Conservation (phyloP, 257 asterid species). For the Catharanthus roseus region DNA sequence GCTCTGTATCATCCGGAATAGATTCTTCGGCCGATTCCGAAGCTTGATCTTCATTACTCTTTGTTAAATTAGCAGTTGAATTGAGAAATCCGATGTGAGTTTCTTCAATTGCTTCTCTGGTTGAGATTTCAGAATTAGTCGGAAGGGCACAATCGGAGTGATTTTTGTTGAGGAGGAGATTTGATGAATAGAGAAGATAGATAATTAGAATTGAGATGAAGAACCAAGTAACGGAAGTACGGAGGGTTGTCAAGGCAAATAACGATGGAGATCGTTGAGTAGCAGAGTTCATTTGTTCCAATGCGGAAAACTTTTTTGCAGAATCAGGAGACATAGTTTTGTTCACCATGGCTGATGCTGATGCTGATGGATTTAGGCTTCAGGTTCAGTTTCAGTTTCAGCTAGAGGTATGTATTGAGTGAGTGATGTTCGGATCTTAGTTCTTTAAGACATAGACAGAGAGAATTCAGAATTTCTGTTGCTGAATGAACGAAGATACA, state of each 20-base stretch:
- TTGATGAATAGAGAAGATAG: conserved; percentile 49
- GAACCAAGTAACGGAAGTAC: conserved; percentile 34
- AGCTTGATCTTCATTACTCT: background rate
- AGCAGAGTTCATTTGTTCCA: conserved; percentile 28
- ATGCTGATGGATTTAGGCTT: no score
- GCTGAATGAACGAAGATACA: conserved; percentile 10
- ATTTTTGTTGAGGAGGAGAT: conserved; percentile 33
- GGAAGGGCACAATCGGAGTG: conserved; percentile 15
- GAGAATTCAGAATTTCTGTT: background rate
- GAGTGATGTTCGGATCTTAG: conserved; percentile 48
- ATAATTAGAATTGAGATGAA: conserved; percentile 35
- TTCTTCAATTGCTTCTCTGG: conserved; percentile 18
- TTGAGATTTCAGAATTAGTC: conserved; percentile 11
- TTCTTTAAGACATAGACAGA: background rate
- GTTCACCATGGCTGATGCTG: conserved; percentile 8
- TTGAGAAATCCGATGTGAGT: background rate
- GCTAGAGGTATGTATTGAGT: conserved; percentile 6
- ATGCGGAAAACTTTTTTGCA: background rate
- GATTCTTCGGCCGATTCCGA: background rate
- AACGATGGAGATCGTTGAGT: conserved; percentile 25
- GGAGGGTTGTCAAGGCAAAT: conserved; percentile 28
- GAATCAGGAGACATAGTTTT: conserved; percentile 6
- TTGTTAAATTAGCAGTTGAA: background rate
- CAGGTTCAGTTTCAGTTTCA: conserved; percentile 17
- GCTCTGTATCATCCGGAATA: conserved; percentile 21